Evolutionary conservation across 768 basidiomycete species (phyloP), one percentile per base, ranked within the genome.

Genomic region (Scleroderma bovista): DNA sequence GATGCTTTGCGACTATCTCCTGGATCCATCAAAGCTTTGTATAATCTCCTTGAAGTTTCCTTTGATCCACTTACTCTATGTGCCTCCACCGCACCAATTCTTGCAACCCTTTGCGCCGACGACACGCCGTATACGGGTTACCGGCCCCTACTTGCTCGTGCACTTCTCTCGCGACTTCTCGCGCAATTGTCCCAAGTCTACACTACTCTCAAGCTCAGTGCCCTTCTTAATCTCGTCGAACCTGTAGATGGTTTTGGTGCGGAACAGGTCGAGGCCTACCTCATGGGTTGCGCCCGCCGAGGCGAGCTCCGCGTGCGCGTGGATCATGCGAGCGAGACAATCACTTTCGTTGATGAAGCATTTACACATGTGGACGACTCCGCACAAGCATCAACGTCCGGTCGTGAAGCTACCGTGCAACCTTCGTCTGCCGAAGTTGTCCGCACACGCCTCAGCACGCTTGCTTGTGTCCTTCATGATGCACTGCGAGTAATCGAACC

Each of bases 181-280:
- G 83, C 84, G 23, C 91, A 95, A 64, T 84, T 99, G 33, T 86
- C 91, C 1, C 88, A 96, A 66, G 86, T 97, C 13, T 99, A 97
- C 70, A 86, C 84, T 24, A 83, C 86, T 12, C 83, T 97, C 72
- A 84, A 82, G 56, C 80, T 97, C 51, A 72, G 75, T 51, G 84
- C 85, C 58, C 75, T 97, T 39, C 76, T 91, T 40, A 74, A 81
- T 17, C 83, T 99, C 48, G 86, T 89, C 43, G 76, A 79, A 1
- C 93, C 95, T 37, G 73, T 91, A 17, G 79, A 78, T 12, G 77
- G 72, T 6, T 61, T 79, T 32, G 75, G 73, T 4, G 79, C 81
- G n/a, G 83, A 86, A 52, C 83, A 86, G 63, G 74, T 86, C 55
- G 93, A 98, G 69, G 86, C 88, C 4, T 97, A 95, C 68, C 72